Conservation (phyloP, 495 filamentous ascomycete species). For the Hypomontagnella submonticulosa region DNA sequence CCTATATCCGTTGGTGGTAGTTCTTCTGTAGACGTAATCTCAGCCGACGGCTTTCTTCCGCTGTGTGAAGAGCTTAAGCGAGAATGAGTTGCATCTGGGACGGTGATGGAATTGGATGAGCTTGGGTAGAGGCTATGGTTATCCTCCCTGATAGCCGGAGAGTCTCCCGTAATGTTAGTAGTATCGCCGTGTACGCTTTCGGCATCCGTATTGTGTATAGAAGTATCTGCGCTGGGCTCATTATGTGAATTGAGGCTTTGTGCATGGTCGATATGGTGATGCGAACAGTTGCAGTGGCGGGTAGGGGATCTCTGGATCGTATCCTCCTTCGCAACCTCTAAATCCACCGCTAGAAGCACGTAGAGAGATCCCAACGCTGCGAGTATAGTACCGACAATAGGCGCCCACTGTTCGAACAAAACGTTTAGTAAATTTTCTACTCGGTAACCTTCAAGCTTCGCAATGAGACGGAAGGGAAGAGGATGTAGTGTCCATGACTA, state of each 20-base stretch:
- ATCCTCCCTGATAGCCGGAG: slow-evolving; percentile 2
- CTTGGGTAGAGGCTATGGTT: neutral
- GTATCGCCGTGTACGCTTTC: neutral
- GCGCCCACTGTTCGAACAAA: slow-evolving; percentile 64
- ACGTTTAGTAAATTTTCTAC: slow-evolving; percentile 17
- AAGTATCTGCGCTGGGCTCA: neutral
- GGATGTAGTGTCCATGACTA: neutral
- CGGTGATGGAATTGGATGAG: slow-evolving; percentile 1
- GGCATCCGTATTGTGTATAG: slow-evolving; percentile 1
- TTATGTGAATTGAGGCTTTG: slow-evolving; percentile 7
- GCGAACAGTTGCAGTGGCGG: slow-evolving; percentile 43
- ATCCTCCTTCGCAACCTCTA: slow-evolving; percentile 42
- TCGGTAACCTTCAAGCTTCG: neutral
- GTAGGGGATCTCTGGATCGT: slow-evolving; percentile 11
- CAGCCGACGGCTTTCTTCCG: slow-evolving; percentile 2
- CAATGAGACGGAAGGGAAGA: neutral
- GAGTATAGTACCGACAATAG: slow-evolving; percentile 63
- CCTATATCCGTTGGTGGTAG: slow-evolving; percentile 39
- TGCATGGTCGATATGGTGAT: slow-evolving; percentile 35
- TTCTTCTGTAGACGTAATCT: slow-evolving; percentile 4
- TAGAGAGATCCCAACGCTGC: slow-evolving; percentile 66
- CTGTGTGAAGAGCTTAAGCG: slow-evolving; percentile 13
- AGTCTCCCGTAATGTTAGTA: neutral
- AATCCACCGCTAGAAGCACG: slow-evolving; percentile 52
- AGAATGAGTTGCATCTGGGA: slow-evolving; percentile 8